Base-by-base conservation (phyloP, 2,329 filamentous ascomycete species). In the Piedraia hortae region DNA sequence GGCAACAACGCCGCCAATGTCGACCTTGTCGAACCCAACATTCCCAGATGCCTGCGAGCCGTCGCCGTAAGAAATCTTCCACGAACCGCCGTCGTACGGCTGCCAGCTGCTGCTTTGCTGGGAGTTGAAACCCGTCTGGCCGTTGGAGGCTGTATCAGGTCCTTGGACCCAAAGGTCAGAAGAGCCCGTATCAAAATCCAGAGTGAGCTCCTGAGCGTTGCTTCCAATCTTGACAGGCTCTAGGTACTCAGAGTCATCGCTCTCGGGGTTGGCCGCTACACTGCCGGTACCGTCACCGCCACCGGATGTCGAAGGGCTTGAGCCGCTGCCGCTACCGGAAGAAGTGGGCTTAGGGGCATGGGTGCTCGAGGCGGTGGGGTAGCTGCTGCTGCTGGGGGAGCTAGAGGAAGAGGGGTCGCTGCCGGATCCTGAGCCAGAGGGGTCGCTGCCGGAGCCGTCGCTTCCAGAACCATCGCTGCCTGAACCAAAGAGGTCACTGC, bases 101-200 rank as follows among this genome's bases (percentile, higher is more conserved):
- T 54, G 38, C 39, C 54, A 64, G 2, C 52, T 54, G 4, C 37
- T 42, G 14, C 58, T 62, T 30, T 59, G 51, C n/a, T 40, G 36
- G 3, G 58, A 50, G 28, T 64, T 47, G 38, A 54, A 69, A 17
- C 53, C 53, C 13, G 38, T 35, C 16, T 50, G 51, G 19, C 48
- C 30, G 4, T 37, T 26, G 1, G 45, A 24, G 2, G 54, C 37
- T 16, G 73, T 54, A 24, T 54, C 39, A 9, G 59, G 62, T 46
- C 59, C 70, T 48, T 74, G 70, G 11, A 70, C 59, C 69, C 68
- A 77, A 48, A 73, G 53, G 42, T 75, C 70, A 7, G 69, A 59
- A 2, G 68, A 74, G 25, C 70, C 70, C n/a, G 66, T 69, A 43
- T 77, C 70, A 37, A 77, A 72, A 40, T 73, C 62, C 39, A 77